Conservation (phyloP, 495 filamentous ascomycete species). For the Aspergillus haitiensis region DNA sequence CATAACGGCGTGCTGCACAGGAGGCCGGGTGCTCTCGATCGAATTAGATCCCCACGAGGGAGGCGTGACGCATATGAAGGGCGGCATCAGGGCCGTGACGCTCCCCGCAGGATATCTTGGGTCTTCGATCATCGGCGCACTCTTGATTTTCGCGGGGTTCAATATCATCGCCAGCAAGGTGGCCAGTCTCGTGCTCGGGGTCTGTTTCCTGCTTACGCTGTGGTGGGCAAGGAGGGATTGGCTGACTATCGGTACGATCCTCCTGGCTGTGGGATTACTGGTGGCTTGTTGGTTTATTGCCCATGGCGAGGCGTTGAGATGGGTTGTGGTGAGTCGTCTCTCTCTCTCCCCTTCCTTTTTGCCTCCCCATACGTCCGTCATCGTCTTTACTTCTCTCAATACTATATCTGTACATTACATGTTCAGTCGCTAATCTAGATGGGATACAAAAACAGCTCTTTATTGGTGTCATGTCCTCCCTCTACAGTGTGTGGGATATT, state of each 20-base stretch:
- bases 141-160: conserved; percentile 79
- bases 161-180: conserved; percentile 78
- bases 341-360: not conserved
- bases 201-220: conserved; percentile 71
- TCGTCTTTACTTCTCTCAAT: too few species aligned
- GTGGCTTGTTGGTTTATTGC: conserved; percentile 79
- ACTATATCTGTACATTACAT: too few species aligned
- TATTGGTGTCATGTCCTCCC: conserved; percentile 74
- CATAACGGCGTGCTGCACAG: conserved; percentile 68
- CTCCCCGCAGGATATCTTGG: conserved; percentile 77
- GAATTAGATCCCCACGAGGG: conserved; percentile 68
- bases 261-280: conserved; percentile 67
- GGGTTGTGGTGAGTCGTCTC: conserved; percentile 57
- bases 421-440: too few species aligned
- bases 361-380: too few species aligned
- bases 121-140: conserved; percentile 69
- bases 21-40: conserved; percentile 71
- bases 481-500: conserved; percentile 85
- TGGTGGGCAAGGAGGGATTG: conserved; percentile 81
- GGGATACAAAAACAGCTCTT: conserved; percentile 50
- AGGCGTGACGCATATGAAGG: conserved; percentile 76
- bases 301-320: conserved; percentile 69
- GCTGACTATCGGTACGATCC: conserved; percentile 69
- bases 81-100: conserved; percentile 70
- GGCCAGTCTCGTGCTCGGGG: conserved; percentile 68